These are phyloP conservation scores for Cercospora sesami DNA, from an alignment of 2,329 filamentous ascomycete species.

Conservation along the genomic window DNA sequence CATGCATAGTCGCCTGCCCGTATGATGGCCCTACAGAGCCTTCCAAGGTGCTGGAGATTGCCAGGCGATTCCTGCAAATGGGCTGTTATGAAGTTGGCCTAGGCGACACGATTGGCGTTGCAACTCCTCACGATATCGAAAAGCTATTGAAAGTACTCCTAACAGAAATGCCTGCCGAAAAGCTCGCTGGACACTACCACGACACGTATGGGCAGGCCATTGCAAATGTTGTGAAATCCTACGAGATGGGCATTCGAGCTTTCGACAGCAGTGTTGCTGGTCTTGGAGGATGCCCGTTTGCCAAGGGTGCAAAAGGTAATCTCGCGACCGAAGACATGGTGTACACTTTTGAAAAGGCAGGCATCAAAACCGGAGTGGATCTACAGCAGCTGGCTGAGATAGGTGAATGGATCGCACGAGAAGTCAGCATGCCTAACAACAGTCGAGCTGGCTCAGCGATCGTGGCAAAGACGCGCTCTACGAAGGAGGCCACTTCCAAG, in stretches of 20 bases:
- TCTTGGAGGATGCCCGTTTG: constrained; percentile 36
- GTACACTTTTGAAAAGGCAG: constrained; percentile 32
- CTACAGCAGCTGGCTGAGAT: constrained; percentile 26
- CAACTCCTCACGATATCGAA: constrained; percentile 33
- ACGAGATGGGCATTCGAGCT: constrained; percentile 29
- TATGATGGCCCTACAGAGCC: constrained; percentile 37
- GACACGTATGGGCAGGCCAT: constrained; percentile 38
- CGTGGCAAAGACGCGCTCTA: constrained; percentile 14
- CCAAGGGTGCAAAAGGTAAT: constrained; percentile 35
- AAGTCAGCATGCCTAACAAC: constrained; percentile 26
- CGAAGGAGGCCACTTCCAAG: neutral
- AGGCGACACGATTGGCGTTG: constrained; percentile 34
- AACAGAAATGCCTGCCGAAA: constrained; percentile 27
- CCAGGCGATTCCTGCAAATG: constrained; percentile 28
- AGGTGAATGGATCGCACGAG: constrained; percentile 33
- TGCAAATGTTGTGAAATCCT: constrained; percentile 32
- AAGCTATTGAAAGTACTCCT: constrained; percentile 39
- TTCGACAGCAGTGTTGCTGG: constrained; percentile 37
- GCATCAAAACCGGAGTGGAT: constrained; percentile 33
- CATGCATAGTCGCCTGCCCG: constrained; percentile 47
- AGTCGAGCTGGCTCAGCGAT: constrained; percentile 33
- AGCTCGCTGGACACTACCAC: constrained; percentile 36
- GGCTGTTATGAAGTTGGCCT: constrained; percentile 36
- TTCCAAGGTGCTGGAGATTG: constrained; percentile 25
- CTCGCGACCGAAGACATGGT: constrained; percentile 36